Base-by-base conservation (phyloP, 192 early-diverging fungal genomes). In the Piromyces finnis region DNA sequence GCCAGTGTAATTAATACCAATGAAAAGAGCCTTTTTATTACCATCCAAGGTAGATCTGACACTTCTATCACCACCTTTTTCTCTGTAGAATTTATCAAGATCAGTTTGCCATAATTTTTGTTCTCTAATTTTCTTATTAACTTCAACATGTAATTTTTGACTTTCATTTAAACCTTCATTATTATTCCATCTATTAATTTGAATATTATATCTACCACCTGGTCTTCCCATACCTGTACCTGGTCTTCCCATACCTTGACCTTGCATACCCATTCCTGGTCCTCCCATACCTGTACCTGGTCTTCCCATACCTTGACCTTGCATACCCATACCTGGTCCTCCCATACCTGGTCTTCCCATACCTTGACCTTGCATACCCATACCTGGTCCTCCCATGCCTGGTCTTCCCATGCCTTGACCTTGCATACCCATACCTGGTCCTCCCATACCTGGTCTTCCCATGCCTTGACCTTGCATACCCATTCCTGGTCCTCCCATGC, bases 1-100 rank as follows among this genome's bases (percentile, higher is more conserved):
- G 78, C 83, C 84, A 79, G 85, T 86, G 86, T 90, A 90, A 84
- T 90, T 90, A 83, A 87, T 88, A 29, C 87, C 87, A 77, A 88
- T 85, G 27, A 88, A 85, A 28, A 88, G 80, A 29, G 84, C 87
- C 51, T 90, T 86, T 6, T 51, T 51, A 6, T 51, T 51, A 51
- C 41, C 41, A 51, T 15, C 22, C 2, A 51, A 14, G 2, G 41
- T 51, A 5, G 41, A 51, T 51, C 41, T 51, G 14, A 22, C 41
- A 51, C 41, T 22, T 51, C 18, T 17, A 7, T 51, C 41, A 51
- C 41, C 41, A 51, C 41, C 41, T 6, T 22, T 51, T 51, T 51
- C 41, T 51, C 18, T 51, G 41, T 22, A 51, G 14, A 51, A 51
- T 22, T 2, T 51, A 22, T 51, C 41, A 22, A 51, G 41, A 51